Base-by-base conservation (phyloP, 2,329 filamentous ascomycete genomes). In the Nemania sp. region DNA sequence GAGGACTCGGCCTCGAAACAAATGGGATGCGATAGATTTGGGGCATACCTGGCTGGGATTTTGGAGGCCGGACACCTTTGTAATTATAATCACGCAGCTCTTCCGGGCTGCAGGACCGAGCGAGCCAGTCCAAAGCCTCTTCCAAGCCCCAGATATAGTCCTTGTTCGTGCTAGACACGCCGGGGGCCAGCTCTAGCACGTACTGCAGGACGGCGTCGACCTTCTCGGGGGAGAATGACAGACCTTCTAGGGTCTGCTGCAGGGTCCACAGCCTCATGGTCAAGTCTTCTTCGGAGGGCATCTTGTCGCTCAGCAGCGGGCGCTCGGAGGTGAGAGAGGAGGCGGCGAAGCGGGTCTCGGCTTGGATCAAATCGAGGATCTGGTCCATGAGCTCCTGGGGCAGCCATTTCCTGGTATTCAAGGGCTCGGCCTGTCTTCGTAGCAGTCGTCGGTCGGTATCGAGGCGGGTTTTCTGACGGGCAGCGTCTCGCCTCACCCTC, bases 41-140 rank as follows among this genome's bases (percentile, higher is more conserved):
- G 32, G 7, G 51, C 67, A 40, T 72, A 74, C 74, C 73, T 60
- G 65, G 58, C 63, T 74, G 72, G 5, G 72, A 70, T 59, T 79
- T 83, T 2, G 69, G 47, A 1, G 73, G 68, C 34, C 76, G 60
- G 2, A 43, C 80, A 13, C 70, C 68, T 54, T 73, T 77, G 58
- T 80, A 81, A 18, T 90, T 87, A 73, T 95, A 96, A 48, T 86
- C 82, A 5, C 90, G 90, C 37, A 94, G 80, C 68, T 93, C 88
- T 1, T 87, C 83, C 64, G 81, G 78, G 13, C 82, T 78, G 68
- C 89, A 91, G 72, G 95, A 86, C 65, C 91, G 80, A n/a, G 92
- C 91, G 55, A 98, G 82, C 91, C 92, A 97, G 68, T 97, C 91
- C 18, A 99, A 75, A 25, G 90, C 87, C 75, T 97, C 93, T 63